Conservation (phyloP, 1,139 yeast genomes). For the Protomyces inouyei region DNA sequence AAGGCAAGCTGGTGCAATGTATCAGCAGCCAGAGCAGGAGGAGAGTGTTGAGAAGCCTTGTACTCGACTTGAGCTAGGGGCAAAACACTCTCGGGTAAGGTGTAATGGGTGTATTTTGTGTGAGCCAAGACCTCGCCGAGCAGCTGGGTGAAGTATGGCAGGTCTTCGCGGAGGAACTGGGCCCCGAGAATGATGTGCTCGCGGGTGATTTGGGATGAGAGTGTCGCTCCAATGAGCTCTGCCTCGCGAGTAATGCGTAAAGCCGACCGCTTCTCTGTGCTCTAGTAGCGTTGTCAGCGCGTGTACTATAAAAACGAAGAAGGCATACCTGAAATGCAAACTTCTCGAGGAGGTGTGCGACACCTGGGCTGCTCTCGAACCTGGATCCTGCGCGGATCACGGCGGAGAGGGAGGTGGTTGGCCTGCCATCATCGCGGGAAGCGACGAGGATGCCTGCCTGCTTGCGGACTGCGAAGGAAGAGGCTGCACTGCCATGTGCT, state of each 20-base stretch:
- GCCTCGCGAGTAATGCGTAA: constrained; percentile 91
- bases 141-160: constrained; percentile 88
- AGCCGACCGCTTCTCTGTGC: constrained; percentile 79
- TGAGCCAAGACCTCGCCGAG: constrained; percentile 60
- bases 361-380: constrained; percentile 68
- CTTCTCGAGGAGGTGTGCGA: constrained; percentile 78
- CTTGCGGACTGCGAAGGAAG: constrained; percentile 21
- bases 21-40: constrained; percentile 65
- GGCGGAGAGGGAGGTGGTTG: constrained; percentile 69
- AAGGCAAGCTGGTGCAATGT: constrained; percentile 74
- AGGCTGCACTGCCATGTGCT: constrained; percentile 4
- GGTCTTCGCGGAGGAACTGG: constrained; percentile 74
- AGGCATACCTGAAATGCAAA: constrained; percentile 54
- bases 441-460: constrained; percentile 42
- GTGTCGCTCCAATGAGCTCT: constrained; percentile 85
- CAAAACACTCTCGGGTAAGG: constrained; percentile 65
- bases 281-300: constrained; percentile 40
- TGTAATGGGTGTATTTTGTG: constrained; percentile 53
- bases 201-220: constrained; percentile 67
- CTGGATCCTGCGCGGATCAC: constrained; percentile 87
- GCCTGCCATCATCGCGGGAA: constrained; percentile 47
- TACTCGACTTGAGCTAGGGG: constrained; percentile 63
- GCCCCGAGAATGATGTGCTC: constrained; percentile 78
- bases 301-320: neutral
- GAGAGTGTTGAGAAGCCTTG: constrained; percentile 48